Evolutionary conservation across 2,329 filamentous ascomycete species (phyloP), one percentile per base, ranked within the genome.

Genomic region (Chalara sp.): DNA sequence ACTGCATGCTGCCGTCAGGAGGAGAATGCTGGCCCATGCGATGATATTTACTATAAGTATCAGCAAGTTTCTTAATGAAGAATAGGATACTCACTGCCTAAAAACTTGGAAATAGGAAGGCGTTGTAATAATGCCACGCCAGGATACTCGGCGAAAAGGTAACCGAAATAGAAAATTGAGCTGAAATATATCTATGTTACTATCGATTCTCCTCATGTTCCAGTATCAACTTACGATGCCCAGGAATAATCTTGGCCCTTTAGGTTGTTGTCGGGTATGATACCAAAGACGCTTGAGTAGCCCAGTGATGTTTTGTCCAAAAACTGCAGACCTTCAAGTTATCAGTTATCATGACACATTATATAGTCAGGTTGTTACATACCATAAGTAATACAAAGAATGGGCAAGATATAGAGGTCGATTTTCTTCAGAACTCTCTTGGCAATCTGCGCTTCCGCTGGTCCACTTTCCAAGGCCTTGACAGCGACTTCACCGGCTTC

Each of bases 321-420:
- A 13, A 58, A 61, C 50, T 61, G 55, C 12, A 60, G 50, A 79
- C 78, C 1, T 77, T 77, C 54, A 79, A 78, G 35, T 80, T 74
- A 43, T 11, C 41, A 43, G 41, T 4, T 21, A 21, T 43, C 12
- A n/a, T n/a, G 12, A 11, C 41, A 43, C 41, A 21, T 43, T 10
- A 8, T 21, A 21, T 43, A 43, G 21, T 21, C 21, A n/a, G 4
- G 77, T 76, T 1, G 60, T 8, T 58, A 77, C 75, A 56, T 78
- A 78, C 32, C 73, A 45, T 61, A 59, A 10, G 55, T 58, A 10
- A 61, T 51, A 32, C 53, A 56, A 12, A 58, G 39, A 5, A 60
- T 46, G 37, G 57, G 57, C 29, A 60, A 28, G 8, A 60, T 55
- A 49, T 58, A 58, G 28, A 53, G 41, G 49, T 61, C 58, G 39